Evolutionary conservation across 306 rosid genomes (phyloP).

Genomic region (Styphnolobium japonicum): DNA sequence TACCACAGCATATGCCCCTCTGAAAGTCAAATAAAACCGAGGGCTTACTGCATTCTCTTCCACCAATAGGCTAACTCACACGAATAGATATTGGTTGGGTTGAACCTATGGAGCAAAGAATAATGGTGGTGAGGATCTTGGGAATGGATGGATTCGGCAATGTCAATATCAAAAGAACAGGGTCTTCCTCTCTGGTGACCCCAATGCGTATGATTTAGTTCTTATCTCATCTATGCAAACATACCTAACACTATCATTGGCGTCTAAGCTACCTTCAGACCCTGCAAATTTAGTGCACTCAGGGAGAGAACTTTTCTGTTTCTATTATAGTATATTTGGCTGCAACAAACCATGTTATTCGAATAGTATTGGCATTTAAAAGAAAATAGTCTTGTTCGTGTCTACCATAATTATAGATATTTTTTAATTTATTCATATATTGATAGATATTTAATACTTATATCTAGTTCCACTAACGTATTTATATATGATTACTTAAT

Average conservation of each 20-base stretch:
- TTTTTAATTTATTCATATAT: too few relatives aligned
- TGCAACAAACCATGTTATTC: neutral
- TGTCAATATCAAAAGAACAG: neutral
- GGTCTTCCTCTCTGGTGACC: neutral
- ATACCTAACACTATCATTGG: neutral
- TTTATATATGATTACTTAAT: too few relatives aligned
- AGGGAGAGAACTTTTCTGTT: neutral
- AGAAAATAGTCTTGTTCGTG: neutral
- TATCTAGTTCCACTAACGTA: too few relatives aligned
- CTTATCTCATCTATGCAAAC: neutral
- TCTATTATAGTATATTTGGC: neutral
- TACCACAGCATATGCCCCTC: neutral
- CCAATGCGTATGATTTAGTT: neutral
- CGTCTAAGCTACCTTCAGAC: neutral
- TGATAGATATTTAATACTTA: too few relatives aligned
- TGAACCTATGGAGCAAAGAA: neutral
- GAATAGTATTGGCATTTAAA: neutral
- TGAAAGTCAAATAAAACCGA: neutral
- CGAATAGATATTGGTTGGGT: neutral
- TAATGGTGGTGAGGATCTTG: neutral
- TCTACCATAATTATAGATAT: too few relatives aligned
- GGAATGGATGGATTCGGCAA: slow-evolving; percentile 8
- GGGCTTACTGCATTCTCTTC: neutral
- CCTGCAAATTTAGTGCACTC: neutral
- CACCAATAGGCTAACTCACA: neutral